phyloP scores from a whole-genome alignment of 2,329 filamentous ascomycete genomes.

The Dactylonectria macrodidyma region DNA sequence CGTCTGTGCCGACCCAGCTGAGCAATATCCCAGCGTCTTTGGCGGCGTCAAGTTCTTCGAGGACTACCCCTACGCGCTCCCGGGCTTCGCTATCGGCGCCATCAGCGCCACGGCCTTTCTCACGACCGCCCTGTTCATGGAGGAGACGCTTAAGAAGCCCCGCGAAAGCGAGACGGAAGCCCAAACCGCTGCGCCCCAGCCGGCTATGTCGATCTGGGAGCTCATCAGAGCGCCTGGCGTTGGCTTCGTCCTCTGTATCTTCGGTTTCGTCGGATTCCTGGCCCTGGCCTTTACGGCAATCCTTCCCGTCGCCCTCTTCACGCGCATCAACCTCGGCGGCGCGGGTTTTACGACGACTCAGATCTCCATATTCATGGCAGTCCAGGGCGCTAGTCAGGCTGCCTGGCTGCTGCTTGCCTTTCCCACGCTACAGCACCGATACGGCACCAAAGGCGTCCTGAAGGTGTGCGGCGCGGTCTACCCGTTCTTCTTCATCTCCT shows the following conservation, averaged over 20 bases:
- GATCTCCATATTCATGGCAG: constrained; percentile 77
- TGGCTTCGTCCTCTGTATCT: constrained; percentile 74
- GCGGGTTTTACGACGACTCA: constrained; percentile 72
- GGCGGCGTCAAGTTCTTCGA: constrained; percentile 61
- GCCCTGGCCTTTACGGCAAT: constrained; percentile 82
- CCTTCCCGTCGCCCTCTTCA: constrained; percentile 78
- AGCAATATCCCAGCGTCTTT: constrained; percentile 72
- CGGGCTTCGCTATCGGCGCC: constrained; percentile 66
- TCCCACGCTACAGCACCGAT: constrained; percentile 74
- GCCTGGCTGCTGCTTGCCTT: constrained; percentile 81
- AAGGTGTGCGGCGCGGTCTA: constrained; percentile 68
- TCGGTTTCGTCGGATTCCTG: constrained; percentile 77
- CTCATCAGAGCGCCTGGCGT: constrained; percentile 77
- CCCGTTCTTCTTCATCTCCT: constrained; percentile 74
- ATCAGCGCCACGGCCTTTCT: constrained; percentile 72
- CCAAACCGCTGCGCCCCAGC: constrained; percentile 10
- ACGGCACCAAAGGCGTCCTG: constrained; percentile 78
- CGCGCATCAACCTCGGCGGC: constrained; percentile 73
- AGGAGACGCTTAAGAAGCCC: constrained; percentile 69
- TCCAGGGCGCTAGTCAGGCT: constrained; percentile 77
- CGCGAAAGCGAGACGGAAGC: constrained; percentile 12
- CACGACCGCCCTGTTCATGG: constrained; percentile 68
- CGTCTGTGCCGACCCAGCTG: constrained; percentile 75
- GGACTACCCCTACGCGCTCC: constrained; percentile 68
- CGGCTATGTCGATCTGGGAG: constrained; percentile 44